Base-by-base conservation (phyloP, 805 yeast species). In the Teunomyces barrocoloradensis region DNA sequence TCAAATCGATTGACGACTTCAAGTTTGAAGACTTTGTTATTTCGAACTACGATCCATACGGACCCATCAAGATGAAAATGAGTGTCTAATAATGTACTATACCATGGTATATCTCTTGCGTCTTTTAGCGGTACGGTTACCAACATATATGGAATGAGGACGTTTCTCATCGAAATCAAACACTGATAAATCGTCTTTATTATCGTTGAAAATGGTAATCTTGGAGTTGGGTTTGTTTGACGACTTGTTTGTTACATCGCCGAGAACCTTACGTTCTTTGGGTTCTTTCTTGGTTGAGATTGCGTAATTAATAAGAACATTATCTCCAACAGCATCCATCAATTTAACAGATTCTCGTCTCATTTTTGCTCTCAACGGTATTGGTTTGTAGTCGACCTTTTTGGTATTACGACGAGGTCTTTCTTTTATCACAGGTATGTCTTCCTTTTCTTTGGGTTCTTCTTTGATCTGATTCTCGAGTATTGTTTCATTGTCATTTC, bases 21-120 rank as follows among this genome's bases (percentile, higher is more conserved):
- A 79, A 75, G 57, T 87, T 73, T 57, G 97, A 91, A 48, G 98
- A 94, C 65, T 91, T 94, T 58, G 89, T 84, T 58, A 82, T 94
- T 41, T 70, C 71, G 2, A 88, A 80, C 45, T 94, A 94, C 65
- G 73, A 87, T 45, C 97, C 97, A 2, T 84, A 89, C 60, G 79
- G 81, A 2, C 83, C 82, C 51, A 92, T 94, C 56, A 87, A 86
- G 55, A 94, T 94, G 99, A 86, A 88, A 57, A 94, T 94, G 99
- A 90, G 97, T 63, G 99, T 94, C 25, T 94, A 74, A 65, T 18
- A 17, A 15, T 42, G 32, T 39, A 40, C 28, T 42, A 36, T 39
- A 40, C 28, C 37, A 43, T 38, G 15, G 46, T 44, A 32, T 37
- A 51, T 42, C 39, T 45, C 15, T 47, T 49, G 23, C 45, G 48